phyloP scores from a whole-genome alignment of 2,329 filamentous ascomycete species.

The Curvularia sp. region DNA sequence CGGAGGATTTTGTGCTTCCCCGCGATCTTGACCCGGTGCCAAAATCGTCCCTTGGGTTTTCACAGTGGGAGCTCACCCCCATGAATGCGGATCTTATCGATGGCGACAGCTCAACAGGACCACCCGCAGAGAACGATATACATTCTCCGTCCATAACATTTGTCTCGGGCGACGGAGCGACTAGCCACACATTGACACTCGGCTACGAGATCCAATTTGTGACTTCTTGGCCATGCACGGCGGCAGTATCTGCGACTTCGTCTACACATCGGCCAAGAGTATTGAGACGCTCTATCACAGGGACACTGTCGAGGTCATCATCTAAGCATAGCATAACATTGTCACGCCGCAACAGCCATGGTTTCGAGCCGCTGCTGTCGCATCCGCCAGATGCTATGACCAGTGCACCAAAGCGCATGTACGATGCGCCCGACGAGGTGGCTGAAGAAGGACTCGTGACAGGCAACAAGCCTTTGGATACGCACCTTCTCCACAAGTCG shows the following conservation, averaged over 20 bases:
- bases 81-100: slow-evolving; percentile 35
- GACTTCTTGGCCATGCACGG: slow-evolving; percentile 61
- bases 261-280: slow-evolving; percentile 29
- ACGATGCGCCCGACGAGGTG: slow-evolving; percentile 25
- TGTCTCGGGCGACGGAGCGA: slow-evolving; percentile 23
- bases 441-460: slow-evolving; percentile 14
- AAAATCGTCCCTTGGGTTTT: slow-evolving; percentile 29
- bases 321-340: slow-evolving; percentile 42
- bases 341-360: slow-evolving; percentile 43
- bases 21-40: slow-evolving; percentile 37
- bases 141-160: slow-evolving; percentile 47
- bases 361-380: slow-evolving; percentile 45
- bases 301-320: slow-evolving; percentile 39
- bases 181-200: slow-evolving; percentile 46
- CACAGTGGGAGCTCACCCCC: slow-evolving; percentile 38
- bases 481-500: slow-evolving; percentile 52
- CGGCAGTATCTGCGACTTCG: slow-evolving; percentile 45
- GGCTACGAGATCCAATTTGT: slow-evolving; percentile 62
- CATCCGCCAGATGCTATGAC: slow-evolving; percentile 43
- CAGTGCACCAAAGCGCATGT: slow-evolving; percentile 36
- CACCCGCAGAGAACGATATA: slow-evolving; percentile 30
- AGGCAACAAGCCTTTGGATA: slow-evolving; percentile 33
- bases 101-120: slow-evolving; percentile 24
- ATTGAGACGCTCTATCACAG: slow-evolving; percentile 33
- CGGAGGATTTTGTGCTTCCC: slow-evolving; percentile 50